Evolutionary conservation across 164 flowering plant genomes (phyloP).

Genomic region (Nymphaea thermarum): DNA sequence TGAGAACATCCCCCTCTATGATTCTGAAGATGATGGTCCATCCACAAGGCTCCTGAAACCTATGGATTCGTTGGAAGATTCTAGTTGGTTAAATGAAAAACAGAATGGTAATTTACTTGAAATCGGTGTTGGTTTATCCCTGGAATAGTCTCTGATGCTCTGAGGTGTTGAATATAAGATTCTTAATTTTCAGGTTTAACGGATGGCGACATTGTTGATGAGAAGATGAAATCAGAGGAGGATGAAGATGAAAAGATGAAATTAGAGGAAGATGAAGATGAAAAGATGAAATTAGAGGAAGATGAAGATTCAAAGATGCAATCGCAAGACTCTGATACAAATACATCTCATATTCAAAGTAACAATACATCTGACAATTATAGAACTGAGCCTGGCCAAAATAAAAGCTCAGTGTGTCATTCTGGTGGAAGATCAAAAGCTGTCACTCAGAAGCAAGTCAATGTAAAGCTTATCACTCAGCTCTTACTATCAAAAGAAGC

Average conservation of each 20-base stretch:
- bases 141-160: background rate
- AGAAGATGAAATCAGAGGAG: slow-evolving; percentile 23
- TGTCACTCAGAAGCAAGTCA: slow-evolving; percentile 36
- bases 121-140: slow-evolving; percentile 7
- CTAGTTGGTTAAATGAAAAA: slow-evolving; percentile 2
- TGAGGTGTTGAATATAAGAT: slow-evolving; percentile 15
- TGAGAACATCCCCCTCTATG: slow-evolving; percentile 82
- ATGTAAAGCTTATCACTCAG: slow-evolving; percentile 37
- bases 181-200: slow-evolving; percentile 24
- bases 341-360: slow-evolving; percentile 34
- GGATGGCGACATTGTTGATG: slow-evolving; percentile 19
- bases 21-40: slow-evolving; percentile 91
- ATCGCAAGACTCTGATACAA: slow-evolving; percentile 23
- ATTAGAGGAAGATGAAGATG: slow-evolving; percentile 15
- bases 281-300: slow-evolving; percentile 23
- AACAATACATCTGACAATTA: slow-evolving; percentile 38
- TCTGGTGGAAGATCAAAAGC: slow-evolving; percentile 32
- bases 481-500: slow-evolving; percentile 51
- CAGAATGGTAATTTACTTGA: slow-evolving; percentile 14
- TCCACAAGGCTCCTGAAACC: slow-evolving; percentile 20
- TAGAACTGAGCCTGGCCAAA: slow-evolving; percentile 26
- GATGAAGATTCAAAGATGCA: slow-evolving; percentile 18
- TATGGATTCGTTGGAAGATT: slow-evolving; percentile 13
- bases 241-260: slow-evolving; percentile 18
- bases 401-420: slow-evolving; percentile 27